A percentile compares a stretch with the other conserved stretches of the same genome.
Evolutionary conservation across 2,329 filamentous ascomycete genomes (phyloP).

Genomic region (Helotiales sp.): DNA sequence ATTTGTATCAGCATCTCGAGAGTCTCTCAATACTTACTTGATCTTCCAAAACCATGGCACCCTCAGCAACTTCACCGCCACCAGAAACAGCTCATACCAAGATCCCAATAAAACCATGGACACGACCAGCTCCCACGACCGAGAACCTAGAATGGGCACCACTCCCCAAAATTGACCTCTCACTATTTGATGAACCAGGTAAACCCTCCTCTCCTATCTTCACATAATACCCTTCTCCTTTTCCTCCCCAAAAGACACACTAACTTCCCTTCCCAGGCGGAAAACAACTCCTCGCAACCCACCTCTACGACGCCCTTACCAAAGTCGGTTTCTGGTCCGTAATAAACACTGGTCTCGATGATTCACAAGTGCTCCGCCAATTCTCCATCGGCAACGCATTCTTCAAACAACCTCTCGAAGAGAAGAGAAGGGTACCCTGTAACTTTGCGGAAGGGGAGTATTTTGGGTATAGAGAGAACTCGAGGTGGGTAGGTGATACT

Average conservation of each 20-base stretch:
- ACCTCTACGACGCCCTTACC: conserved; percentile 50
- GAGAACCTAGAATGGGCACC: conserved; percentile 29
- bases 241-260: too few relatives aligned
- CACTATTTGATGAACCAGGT: conserved; percentile 46
- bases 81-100: conserved; percentile 10
- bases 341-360: conserved; percentile 56
- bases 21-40: not conserved
- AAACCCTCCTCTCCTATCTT: too few relatives aligned
- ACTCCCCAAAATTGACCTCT: conserved; percentile 43
- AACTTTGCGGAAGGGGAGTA: conserved; percentile 49
- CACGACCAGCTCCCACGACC: conserved; percentile 31
- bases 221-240: too few relatives aligned
- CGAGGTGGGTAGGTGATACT: conserved; percentile 11
- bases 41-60: conserved; percentile 27
- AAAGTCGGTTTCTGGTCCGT: conserved; percentile 56
- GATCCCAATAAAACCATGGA: conserved; percentile 35
- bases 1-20: not conserved
- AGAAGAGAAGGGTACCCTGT: conserved; percentile 52
- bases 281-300: conserved; percentile 49
- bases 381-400: conserved; percentile 59
- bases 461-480: conserved; percentile 49
- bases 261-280: too few relatives aligned
- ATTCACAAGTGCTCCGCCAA: conserved; percentile 58
- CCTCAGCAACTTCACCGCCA: conserved; percentile 18
- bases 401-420: conserved; percentile 54